Evolutionary conservation across 371 early-diverging fungal genomes (phyloP).

Genomic region (Mucor piriformis): DNA sequence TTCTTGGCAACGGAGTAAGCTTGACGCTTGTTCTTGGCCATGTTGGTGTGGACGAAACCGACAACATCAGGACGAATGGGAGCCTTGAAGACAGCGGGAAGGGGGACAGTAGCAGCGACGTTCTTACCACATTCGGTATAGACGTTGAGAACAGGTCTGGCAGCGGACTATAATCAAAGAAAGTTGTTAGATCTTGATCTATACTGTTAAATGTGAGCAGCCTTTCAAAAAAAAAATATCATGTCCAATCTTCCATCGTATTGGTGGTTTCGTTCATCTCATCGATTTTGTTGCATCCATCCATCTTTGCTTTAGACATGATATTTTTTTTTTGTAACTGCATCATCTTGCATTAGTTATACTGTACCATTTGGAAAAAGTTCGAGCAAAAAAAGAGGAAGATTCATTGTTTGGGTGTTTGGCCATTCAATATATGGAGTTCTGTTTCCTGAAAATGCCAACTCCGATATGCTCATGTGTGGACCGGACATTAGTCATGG

Average conservation of each 20-base stretch:
- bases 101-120: constrained; percentile 75
- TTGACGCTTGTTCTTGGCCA: constrained; percentile 54
- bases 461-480: not conserved
- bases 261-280: not conserved
- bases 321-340: constrained; percentile 1
- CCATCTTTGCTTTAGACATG: not conserved
- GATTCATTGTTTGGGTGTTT: constrained; percentile 13
- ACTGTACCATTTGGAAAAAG: constrained; percentile 28
- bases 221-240: not conserved
- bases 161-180: constrained; percentile 29
- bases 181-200: not conserved
- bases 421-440: constrained; percentile 3
- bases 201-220: not conserved
- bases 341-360: not conserved
- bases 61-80: constrained; percentile 99
- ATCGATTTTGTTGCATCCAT: not conserved
- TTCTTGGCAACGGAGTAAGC: constrained; percentile 77
- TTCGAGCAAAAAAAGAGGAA: constrained; percentile 32
- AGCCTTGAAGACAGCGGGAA: constrained; percentile 97
- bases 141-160: constrained; percentile 92
- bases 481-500: not conserved
- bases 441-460: not conserved
- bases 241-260: not conserved
- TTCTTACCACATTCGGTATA: constrained; percentile 81
- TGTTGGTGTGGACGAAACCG: constrained; percentile 94